Evolutionary conservation across 2,329 filamentous ascomycete genomes (phyloP).

Genomic region (Fusarium luffae): DNA sequence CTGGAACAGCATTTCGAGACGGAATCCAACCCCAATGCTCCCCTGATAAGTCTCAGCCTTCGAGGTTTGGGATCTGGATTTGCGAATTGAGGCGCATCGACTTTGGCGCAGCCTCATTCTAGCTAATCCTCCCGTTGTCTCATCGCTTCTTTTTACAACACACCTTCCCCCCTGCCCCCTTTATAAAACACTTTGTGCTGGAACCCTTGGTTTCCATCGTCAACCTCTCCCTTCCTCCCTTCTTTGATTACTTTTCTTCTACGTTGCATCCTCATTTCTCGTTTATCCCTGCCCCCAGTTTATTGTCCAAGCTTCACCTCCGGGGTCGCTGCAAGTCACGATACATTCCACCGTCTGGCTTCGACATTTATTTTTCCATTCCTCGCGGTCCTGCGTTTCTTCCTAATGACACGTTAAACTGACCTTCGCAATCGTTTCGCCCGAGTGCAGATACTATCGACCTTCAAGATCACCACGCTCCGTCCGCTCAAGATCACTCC

Average conservation of each 20-base stretch:
- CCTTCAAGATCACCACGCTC: conserved; percentile 84
- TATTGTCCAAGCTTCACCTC: conserved; percentile 36
- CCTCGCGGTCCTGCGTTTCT: conserved; percentile 20
- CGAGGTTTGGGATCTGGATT: neutral
- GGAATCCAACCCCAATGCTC: conserved; percentile 9
- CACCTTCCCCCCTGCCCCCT: conserved; percentile 25
- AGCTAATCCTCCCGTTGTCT: conserved; percentile 21
- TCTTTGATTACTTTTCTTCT: conserved; percentile 36
- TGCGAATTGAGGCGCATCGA: conserved; percentile 19
- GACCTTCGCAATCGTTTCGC: conserved; percentile 28
- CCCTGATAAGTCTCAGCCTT: conserved; percentile 17
- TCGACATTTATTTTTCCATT: conserved; percentile 34
- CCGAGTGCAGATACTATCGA: conserved; percentile 83
- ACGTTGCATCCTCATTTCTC: conserved; percentile 37
- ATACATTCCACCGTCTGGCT: conserved; percentile 45
- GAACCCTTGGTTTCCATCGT: conserved; percentile 21
- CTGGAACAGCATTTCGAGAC: conserved; percentile 5
- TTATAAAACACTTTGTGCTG: conserved; percentile 26
- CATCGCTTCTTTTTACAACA: conserved; percentile 17
- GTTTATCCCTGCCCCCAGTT: conserved; percentile 37
- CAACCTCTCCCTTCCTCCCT: conserved; percentile 27
- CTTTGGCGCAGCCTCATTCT: conserved; percentile 33
- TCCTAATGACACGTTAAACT: conserved; percentile 31
- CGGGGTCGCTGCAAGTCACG: conserved; percentile 35
- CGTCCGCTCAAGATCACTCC: conserved; percentile 85